phyloP scores from a whole-genome alignment of 805 yeast species.

The Pichia kluyveri region DNA sequence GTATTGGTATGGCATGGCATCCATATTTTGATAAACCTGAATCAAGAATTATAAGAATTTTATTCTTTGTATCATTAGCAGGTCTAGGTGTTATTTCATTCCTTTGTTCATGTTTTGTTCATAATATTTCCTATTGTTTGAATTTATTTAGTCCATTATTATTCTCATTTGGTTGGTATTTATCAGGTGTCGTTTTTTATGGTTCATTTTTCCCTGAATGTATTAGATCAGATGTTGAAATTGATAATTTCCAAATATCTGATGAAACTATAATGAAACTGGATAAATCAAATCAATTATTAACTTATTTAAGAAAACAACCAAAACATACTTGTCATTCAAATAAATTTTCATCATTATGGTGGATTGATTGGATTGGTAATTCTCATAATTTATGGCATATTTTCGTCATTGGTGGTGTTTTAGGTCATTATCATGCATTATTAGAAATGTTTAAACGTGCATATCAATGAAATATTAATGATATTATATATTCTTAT shows the following conservation, averaged over 20 bases:
- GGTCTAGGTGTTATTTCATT: conserved; percentile 65
- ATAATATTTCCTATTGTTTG: conserved; percentile 47
- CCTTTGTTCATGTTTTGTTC: conserved; percentile 41
- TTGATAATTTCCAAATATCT: conserved; percentile 33
- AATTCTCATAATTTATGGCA: conserved; percentile 94
- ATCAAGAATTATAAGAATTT: conserved; percentile 67
- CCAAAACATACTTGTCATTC: conserved; percentile 28
- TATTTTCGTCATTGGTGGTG: conserved; percentile 78
- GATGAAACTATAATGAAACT: conserved; percentile 26
- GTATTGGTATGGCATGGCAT: conserved; percentile 83
- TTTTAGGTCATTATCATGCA: conserved; percentile 81
- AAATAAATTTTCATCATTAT: conserved; percentile 42
- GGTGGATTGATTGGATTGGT: conserved; percentile 77
- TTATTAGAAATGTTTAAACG: conserved; percentile 57
- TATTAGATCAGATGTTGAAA: conserved; percentile 61
- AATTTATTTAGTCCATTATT: conserved; percentile 57
- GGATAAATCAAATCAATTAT: conserved; percentile 19
- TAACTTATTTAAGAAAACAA: conserved; percentile 31
- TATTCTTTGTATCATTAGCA: conserved; percentile 73
- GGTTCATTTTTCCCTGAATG: conserved; percentile 86
- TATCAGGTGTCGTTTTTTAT: conserved; percentile 77
- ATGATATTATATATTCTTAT: neutral
- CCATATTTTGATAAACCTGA: conserved; percentile 85
- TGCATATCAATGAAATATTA: neutral
- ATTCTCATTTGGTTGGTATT: conserved; percentile 66